Conservation (phyloP, 805 yeast genomes). For the Wickerhamiella spandovensis region DNA sequence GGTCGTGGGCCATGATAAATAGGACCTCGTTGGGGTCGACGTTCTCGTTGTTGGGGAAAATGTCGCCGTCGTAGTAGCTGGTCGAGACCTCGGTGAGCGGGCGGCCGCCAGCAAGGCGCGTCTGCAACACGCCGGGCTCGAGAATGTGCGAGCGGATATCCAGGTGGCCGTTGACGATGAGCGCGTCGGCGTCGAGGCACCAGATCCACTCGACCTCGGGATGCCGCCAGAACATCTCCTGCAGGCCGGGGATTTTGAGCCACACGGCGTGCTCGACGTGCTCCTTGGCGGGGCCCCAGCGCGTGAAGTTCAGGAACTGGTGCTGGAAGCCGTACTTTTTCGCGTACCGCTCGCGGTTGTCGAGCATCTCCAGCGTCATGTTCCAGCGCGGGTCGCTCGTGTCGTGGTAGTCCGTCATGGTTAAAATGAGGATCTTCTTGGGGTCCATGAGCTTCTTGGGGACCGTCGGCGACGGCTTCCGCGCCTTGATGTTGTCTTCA, state of each 20-base stretch:
- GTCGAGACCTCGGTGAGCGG: constrained; percentile 14
- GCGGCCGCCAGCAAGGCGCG: constrained; percentile 15
- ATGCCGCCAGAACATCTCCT: constrained; percentile 20
- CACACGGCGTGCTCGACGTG: constrained; percentile 17
- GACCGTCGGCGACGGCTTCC: neutral
- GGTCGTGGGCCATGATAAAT: constrained; percentile 21
- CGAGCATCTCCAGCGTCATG: constrained; percentile 5
- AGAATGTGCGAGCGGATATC: constrained; percentile 21
- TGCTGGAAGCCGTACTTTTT: constrained; percentile 23
- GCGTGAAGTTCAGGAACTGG: constrained; percentile 19
- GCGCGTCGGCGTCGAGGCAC: constrained; percentile 28
- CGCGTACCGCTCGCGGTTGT: constrained; percentile 23
- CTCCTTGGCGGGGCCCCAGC: constrained; percentile 8
- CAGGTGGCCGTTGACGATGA: constrained; percentile 23
- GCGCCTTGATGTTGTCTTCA: neutral
- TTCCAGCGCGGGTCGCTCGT: neutral
- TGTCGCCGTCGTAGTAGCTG: constrained; percentile 1
- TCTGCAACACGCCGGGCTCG: constrained; percentile 17
- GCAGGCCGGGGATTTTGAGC: constrained; percentile 25
- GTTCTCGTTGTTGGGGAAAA: constrained; percentile 2
- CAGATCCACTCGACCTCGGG: constrained; percentile 29
- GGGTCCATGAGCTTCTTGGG: neutral
- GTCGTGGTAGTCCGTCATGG: neutral
- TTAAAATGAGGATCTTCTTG: neutral
- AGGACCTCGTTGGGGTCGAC: constrained; percentile 13